Evolutionary conservation across 305 asterid genomes (phyloP), one percentile per base, ranked within the genome.

Genomic region (Stenogyne calaminthoides): DNA sequence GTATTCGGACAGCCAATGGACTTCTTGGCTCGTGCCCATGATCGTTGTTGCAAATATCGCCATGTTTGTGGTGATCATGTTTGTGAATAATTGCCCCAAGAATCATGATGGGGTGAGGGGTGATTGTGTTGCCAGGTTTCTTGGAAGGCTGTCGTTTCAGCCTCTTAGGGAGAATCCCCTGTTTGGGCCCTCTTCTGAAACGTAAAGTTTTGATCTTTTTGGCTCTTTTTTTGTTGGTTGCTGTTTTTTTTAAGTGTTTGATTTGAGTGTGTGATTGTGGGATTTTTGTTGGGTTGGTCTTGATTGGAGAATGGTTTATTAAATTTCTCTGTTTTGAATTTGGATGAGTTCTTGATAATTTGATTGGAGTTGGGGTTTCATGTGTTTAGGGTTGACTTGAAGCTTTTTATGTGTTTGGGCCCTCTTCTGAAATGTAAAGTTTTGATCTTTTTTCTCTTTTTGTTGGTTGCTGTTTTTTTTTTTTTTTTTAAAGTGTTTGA

Each of bases 1-100:
- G 20, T 49, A 78, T 57, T 80, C 87, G 12, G 98, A 92, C 69
- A 85, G 81, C 32, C 92, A 88, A 54, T 91, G 99, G 99, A 89
- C 96, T 34, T 89, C 98, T 14, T 95, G 98, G 98, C 84, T 95
- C 18, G 96, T 95, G 60, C 96, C 98, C 4, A 69, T 92, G 88
- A 87, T 95, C 25, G 91, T 92, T 36, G 90, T 91, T 47, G 96
- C 95, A 0, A 95, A 95, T 78, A 85, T 95, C 40, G 87, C 87
- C 62, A 88, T 92, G 96, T 92, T 95, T 79, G 69, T 87, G 69
- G 89, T 87, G 27, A 84, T 90, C 76, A 95, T 95, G 99, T 82
- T 84, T 60, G 91, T 90, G 7, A 95, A 95, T 72, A 75, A 95
- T 81, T 95, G 99, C 36, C 99, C 99, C 5, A 80, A 72, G 69